Evolutionary conservation across 2,329 filamentous ascomycete species (phyloP), one percentile per base, ranked within the genome.

Genomic region (Fusarium nisikadoi): DNA sequence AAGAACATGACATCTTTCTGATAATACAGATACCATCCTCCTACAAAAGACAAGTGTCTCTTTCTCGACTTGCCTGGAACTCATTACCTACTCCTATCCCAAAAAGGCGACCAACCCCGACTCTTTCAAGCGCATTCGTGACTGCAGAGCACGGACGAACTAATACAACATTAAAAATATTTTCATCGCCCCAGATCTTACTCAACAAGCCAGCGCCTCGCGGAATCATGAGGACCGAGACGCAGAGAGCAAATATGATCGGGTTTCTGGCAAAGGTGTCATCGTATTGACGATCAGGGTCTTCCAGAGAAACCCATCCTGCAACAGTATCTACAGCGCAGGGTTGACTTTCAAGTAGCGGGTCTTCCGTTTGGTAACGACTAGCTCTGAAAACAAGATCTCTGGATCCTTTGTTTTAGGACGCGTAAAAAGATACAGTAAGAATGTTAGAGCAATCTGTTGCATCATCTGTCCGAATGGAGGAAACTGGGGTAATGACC

Each of bases 131-230:
- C 4, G n/a, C 23, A 8, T 25, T 8, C 5, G 2, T 19, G 1
- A 43, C 16, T 43, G 1, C 1, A 1, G n/a, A 25, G 16, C 16
- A 19, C 0, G 41, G 41, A 19, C 23, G 16, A 43, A 43, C 16
- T 0, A 43, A 19, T 0, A 19, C 0, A 25, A 43, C 23, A 0
- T 19, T 19, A 1, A 43, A 25, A 1, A 25, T 19, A 0, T 23
- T 25, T 3, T 43, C 41, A 1, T 17, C 23, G 12, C 23, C 41
- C 23, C 41, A 25, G 6, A 25, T 43, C 23, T 19, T 25, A 4
- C 41, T 25, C 8, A 43, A 25, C 0, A 12, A 0, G 5, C 16
- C 41, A 19, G 41, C 0, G 10, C 41, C 41, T 3, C n/a, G 41
- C 16, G 16, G 0, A 25, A 19, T 6, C 0, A 0, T 25, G 0